A percentile compares a stretch with the other conserved stretches of the same genome.
Evolutionary conservation across 352 stramenopile species (phyloP).

Genomic region (Globisporangium parvum): DNA sequence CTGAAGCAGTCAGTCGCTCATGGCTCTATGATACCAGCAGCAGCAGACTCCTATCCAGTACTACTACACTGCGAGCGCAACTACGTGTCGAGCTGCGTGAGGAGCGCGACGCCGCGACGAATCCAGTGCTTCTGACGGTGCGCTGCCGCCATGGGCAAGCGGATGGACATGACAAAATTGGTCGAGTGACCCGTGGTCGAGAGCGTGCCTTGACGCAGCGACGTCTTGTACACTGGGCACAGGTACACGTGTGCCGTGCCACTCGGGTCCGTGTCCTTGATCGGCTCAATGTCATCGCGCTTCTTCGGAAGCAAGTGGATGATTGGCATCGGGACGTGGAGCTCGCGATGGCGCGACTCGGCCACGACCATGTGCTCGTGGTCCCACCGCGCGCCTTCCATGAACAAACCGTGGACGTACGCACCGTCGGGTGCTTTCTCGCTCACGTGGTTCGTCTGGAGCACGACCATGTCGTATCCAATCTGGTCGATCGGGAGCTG

Average conservation of each 20-base stretch:
- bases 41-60: too few species aligned
- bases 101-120: slow-evolving; percentile 89
- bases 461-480: slow-evolving; percentile 83
- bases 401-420: slow-evolving; percentile 87
- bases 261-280: slow-evolving; percentile 84
- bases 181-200: slow-evolving; percentile 93
- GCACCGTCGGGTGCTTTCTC: slow-evolving; percentile 78
- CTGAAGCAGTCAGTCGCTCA: too few species aligned
- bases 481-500: slow-evolving; percentile 90
- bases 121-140: slow-evolving; percentile 95
- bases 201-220: slow-evolving; percentile 85
- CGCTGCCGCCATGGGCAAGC: slow-evolving; percentile 81
- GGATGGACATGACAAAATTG: slow-evolving; percentile 95
- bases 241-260: slow-evolving; percentile 90
- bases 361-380: slow-evolving; percentile 51
- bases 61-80: too few species aligned
- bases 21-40: too few species aligned
- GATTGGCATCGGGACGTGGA: slow-evolving; percentile 85
- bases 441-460: slow-evolving; percentile 38
- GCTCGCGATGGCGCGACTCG: slow-evolving; percentile 78
- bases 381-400: slow-evolving; percentile 89
- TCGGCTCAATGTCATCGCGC: slow-evolving; percentile 80
- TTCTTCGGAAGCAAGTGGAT: slow-evolving; percentile 79
- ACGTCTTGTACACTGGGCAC: slow-evolving; percentile 92
- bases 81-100: slow-evolving; percentile 90